A percentile compares a stretch with the other conserved stretches of the same genome.
phyloP scores from a whole-genome alignment of 2,329 filamentous ascomycete species.

The Dendryphion nanum region DNA sequence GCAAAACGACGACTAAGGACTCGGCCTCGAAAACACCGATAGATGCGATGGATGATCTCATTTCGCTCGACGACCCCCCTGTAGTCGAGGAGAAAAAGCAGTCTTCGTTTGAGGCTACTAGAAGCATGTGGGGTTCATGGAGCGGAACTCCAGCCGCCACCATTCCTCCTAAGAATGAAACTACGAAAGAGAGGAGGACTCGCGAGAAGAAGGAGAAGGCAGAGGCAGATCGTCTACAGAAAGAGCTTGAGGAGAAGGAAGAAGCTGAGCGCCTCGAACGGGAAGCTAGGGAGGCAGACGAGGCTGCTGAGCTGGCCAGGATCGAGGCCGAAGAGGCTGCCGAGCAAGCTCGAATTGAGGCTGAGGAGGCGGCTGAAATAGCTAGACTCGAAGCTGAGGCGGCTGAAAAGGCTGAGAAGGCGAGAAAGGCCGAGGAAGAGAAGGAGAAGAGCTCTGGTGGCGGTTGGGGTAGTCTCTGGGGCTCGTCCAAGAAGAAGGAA shows the following conservation, averaged over 20 bases:
- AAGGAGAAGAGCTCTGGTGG: too few relatives aligned
- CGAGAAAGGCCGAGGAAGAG: slow-evolving; percentile 6
- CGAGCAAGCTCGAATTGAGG: slow-evolving; percentile 21
- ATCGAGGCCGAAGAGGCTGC: slow-evolving; percentile 15
- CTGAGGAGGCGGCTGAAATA: slow-evolving; percentile 31
- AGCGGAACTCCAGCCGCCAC: slow-evolving; percentile 21
- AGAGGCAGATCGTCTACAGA: slow-evolving; percentile 10
- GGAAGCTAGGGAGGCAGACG: slow-evolving; percentile 29
- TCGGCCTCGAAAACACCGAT: slow-evolving; percentile 33
- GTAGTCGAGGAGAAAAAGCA: slow-evolving; percentile 28
- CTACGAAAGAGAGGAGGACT: slow-evolving; percentile 38
- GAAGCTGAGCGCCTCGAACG: slow-evolving; percentile 34
- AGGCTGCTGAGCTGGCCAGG: slow-evolving; percentile 23
- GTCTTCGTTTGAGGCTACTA: slow-evolving; percentile 24
- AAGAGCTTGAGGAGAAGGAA: slow-evolving; percentile 1
- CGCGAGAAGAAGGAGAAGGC: slow-evolving; percentile 26
- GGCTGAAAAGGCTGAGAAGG: slow-evolving; percentile 9
- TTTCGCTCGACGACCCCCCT: slow-evolving; percentile 29
- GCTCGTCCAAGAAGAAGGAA: slow-evolving; percentile 27
- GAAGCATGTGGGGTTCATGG: slow-evolving; percentile 20
- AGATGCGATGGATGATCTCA: slow-evolving; percentile 32
- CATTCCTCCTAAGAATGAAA: slow-evolving; percentile 23
- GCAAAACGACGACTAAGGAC: slow-evolving; percentile 26
- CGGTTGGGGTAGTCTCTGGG: slow-evolving; percentile 7
- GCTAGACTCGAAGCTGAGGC: slow-evolving; percentile 42